Percentiles rank a stretch among this genome's conserved stretches.
phyloP scores from a whole-genome alignment of 208 protist species.

The Trypanosoma lewisi region DNA sequence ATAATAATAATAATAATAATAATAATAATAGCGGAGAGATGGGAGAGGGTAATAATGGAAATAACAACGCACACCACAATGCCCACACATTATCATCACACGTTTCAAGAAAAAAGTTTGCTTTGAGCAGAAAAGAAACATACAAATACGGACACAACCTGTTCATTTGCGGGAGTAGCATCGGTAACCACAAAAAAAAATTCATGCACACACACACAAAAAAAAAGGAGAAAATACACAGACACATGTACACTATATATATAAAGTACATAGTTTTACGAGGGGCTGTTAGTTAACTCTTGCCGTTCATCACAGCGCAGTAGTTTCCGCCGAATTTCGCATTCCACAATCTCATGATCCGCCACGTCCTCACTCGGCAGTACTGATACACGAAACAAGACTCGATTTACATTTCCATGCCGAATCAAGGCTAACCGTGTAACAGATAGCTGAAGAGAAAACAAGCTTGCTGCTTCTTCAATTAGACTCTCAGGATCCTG shows the following conservation, averaged over 20 bases:
- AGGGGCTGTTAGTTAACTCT: background rate
- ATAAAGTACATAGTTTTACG: no score
- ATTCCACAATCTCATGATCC: background rate
- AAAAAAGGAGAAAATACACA: no score
- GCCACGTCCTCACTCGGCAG: background rate
- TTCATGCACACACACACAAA: background rate
- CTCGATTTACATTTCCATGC: background rate
- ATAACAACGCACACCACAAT: no score
- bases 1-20: background rate
- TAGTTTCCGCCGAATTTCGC: background rate
- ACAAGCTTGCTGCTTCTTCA: constrained; percentile 1
- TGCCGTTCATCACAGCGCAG: constrained; percentile 9
- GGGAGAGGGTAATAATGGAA: no score
- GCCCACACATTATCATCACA: no score
- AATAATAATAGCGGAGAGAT: no score
- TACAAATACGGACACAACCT: background rate
- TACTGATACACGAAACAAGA: constrained; percentile 8
- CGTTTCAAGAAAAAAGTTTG: constrained; percentile 1
- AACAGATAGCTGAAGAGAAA: constrained; percentile 7
- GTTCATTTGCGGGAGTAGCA: no score
- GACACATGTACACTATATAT: no score
- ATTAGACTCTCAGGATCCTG: constrained; percentile 10
- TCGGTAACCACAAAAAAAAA: no score
- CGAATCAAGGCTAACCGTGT: background rate
- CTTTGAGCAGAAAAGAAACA: background rate